phyloP scores from a whole-genome alignment of 1,139 yeast species.

The Kodamaea alishanica region DNA sequence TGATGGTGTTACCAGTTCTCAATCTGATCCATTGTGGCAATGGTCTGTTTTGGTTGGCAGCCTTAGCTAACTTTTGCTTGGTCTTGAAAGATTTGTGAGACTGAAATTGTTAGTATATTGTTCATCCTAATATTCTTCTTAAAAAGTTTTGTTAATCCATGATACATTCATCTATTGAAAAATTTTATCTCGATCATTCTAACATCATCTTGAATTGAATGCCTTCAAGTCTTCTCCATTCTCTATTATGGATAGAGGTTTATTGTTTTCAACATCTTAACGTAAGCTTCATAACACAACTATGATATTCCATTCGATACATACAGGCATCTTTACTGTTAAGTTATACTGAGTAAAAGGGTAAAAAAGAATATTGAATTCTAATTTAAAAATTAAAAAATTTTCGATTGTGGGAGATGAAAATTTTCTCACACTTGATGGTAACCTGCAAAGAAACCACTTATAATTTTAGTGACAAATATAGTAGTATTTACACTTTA shows the following conservation, averaged over 20 bases:
- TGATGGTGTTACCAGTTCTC: slow-evolving; percentile 96
- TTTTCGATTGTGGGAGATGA: slow-evolving; percentile 5
- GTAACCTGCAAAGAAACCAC: slow-evolving; percentile 2
- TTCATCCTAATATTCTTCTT: background rate
- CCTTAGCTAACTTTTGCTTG: slow-evolving; percentile 99
- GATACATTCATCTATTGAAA: too few relatives aligned
- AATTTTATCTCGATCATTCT: too few relatives aligned
- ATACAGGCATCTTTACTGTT: slow-evolving; percentile 27
- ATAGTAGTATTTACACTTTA: background rate
- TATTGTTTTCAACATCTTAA: too few relatives aligned
- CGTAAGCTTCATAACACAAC: too few relatives aligned
- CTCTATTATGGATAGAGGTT: too few relatives aligned
- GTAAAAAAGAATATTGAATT: slow-evolving; percentile 5
- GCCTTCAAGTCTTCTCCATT: too few relatives aligned
- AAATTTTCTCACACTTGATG: slow-evolving; percentile 5
- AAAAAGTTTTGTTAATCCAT: too few relatives aligned
- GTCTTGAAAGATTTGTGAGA: slow-evolving; percentile 96
- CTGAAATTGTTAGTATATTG: slow-evolving; percentile 39
- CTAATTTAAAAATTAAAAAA: slow-evolving; percentile 5
- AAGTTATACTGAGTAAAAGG: slow-evolving; percentile 10
- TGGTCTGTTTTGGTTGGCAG: slow-evolving; percentile 99
- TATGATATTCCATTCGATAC: slow-evolving; percentile 11
- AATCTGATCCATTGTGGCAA: slow-evolving; percentile 99
- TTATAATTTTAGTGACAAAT: background rate
- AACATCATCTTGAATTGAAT: too few relatives aligned